These are phyloP conservation scores for Allomyces macrogynus DNA, from an alignment of 192 early-diverging fungal genomes.

Conservation along the genomic window DNA sequence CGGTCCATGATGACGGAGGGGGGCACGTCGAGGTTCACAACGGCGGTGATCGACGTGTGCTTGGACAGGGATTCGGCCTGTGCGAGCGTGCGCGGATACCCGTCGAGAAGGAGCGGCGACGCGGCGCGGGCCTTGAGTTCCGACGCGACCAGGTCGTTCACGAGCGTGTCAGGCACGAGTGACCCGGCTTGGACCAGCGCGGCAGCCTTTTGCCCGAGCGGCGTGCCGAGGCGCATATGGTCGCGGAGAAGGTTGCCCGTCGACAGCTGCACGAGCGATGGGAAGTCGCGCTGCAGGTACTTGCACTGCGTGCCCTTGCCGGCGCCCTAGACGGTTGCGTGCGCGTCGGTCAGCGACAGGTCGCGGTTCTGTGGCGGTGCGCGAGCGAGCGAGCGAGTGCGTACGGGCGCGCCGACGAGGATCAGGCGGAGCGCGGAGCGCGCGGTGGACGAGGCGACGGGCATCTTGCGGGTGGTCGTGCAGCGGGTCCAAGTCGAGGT, in stretches of 20 bases:
- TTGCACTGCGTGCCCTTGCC: constrained; percentile 84
- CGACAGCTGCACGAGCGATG: constrained; percentile 40
- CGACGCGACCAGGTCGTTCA: constrained; percentile 34
- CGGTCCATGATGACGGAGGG: constrained; percentile 72
- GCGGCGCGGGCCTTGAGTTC: constrained; percentile 30
- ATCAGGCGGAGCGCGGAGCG: no score
- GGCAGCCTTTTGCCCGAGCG: constrained; percentile 37
- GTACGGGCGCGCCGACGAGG: no score
- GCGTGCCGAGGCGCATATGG: constrained; percentile 50
- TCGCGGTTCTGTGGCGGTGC: no score
- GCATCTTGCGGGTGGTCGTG: no score
- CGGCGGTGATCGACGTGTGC: constrained; percentile 47
- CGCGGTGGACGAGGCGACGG: no score
- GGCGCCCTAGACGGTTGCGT: constrained; percentile 30
- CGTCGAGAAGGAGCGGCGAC: constrained; percentile 63
- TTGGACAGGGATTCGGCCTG: constrained; percentile 61
- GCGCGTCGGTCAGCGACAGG: no score
- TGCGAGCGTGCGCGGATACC: constrained; percentile 65
- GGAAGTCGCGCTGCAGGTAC: constrained; percentile 47
- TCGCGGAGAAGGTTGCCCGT: constrained; percentile 71
- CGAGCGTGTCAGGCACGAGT: constrained; percentile 52
- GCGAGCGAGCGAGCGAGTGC: neutral
- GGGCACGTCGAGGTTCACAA: constrained; percentile 80
- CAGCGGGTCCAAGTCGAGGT: no score
- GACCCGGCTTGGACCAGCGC: constrained; percentile 24